Base-by-base conservation (phyloP, 805 yeast genomes). In the Candida ficus region DNA sequence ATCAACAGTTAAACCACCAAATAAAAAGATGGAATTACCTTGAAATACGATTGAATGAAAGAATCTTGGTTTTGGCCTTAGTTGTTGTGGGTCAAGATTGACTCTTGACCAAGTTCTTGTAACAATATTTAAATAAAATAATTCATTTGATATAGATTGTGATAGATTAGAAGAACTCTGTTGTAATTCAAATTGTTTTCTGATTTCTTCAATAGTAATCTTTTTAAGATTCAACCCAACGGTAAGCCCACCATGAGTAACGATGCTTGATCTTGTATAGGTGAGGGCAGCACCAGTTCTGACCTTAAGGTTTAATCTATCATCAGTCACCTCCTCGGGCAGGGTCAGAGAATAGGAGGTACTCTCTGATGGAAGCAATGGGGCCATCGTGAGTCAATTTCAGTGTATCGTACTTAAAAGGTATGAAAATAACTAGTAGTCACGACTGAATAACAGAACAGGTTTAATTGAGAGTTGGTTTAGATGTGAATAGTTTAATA, bases 241-340 rank as follows among this genome's bases (percentile, higher is more conserved):
- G 0, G 78, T 73, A 14, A 80, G 60, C 0, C 93, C 93, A n/a
- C 90, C 91, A 55, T 67, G 76, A 0, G 76, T 79, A 23, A 79
- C 71, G 2, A 83, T 66, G 37, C 78, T 66, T 6, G 90, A 82
- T 49, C 78, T 73, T 28, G 72, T 67, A 20, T 79, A 65, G 1
- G 72, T 63, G 2, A 78, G 62, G 0, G 87, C 76, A 2, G 87
- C 75, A 13, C 93, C 93, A 1, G 88, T 79, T 42, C 91, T 67
- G 34, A 73, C 73, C 39, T 76, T 77, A 45, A 83, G 61, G 42
- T 76, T 70, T 33, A 69, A 56, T 22, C 83, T 64, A 42, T 74
- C 75, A 49, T 77, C 84, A 4, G 50, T 49, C 3, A 56, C 42
- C 26, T 66, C 70, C 37, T 70, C 76, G 6, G 90, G 90, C 47